phyloP scores from a whole-genome alignment of 2,329 filamentous ascomycete genomes.

The Curvularia sp. region DNA sequence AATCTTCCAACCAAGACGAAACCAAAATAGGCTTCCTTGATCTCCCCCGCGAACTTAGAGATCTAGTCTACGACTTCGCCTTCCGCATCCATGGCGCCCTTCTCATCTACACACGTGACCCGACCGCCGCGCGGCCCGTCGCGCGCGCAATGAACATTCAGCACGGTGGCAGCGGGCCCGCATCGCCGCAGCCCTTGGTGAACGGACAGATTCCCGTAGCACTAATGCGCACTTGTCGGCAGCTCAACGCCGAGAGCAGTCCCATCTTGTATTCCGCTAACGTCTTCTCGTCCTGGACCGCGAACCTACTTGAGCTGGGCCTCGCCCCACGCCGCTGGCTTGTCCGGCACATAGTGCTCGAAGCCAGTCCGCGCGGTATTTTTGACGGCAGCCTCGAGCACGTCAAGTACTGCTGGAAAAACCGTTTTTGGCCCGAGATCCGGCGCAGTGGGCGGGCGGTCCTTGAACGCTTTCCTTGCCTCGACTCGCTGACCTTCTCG shows the following conservation, averaged over 20 bases:
- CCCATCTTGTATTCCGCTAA: conserved; percentile 58
- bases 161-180: conserved; percentile 31
- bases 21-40: conserved; percentile 35
- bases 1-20: conserved; percentile 3
- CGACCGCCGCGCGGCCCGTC: conserved; percentile 18
- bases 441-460: conserved; percentile 23
- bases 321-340: conserved; percentile 24
- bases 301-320: conserved; percentile 24
- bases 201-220: conserved; percentile 25
- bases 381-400: conserved; percentile 32
- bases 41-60: conserved; percentile 42
- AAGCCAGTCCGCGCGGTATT: conserved; percentile 31
- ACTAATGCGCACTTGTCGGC: conserved; percentile 50
- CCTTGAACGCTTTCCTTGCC: conserved; percentile 32
- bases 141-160: conserved; percentile 35
- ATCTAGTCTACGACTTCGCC: conserved; percentile 34
- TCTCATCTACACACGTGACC: conserved; percentile 35
- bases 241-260: conserved; percentile 52
- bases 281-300: conserved; percentile 48
- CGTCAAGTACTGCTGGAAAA: conserved; percentile 39
- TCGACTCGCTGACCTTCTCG: conserved; percentile 34
- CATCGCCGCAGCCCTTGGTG: conserved; percentile 30
- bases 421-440: conserved; percentile 41
- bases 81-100: conserved; percentile 37
- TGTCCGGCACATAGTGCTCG: conserved; percentile 33